phyloP scores from a whole-genome alignment of 768 basidiomycete species.

The Podaxis sp. region DNA sequence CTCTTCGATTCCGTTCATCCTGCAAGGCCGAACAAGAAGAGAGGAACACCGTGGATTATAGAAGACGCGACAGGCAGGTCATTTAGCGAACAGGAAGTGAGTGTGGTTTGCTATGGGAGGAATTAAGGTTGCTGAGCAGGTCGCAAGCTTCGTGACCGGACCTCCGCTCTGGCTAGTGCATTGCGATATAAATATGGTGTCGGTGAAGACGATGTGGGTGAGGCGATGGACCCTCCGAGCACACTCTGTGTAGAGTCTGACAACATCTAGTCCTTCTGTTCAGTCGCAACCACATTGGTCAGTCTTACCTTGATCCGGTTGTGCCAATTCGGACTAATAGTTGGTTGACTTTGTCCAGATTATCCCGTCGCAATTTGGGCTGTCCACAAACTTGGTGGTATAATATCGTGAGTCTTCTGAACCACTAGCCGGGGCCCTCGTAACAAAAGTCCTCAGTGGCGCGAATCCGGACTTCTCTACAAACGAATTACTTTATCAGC shows the following conservation, averaged over 20 bases:
- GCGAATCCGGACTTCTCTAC: conserved; percentile 59
- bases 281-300: conserved; percentile 67
- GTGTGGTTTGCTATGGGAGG: conserved; percentile 5
- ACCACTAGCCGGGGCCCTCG: not conserved
- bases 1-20: conserved; percentile 44
- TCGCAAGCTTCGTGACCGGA: conserved; percentile 42
- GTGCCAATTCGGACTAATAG: not conserved
- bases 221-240: conserved; percentile 13
- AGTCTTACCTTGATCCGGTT: conserved; percentile 14
- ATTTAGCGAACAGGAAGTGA: conserved; percentile 39
- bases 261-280: conserved; percentile 53
- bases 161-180: conserved; percentile 46
- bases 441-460: conserved; percentile 33
- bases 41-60: conserved; percentile 42
- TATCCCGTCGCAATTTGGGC: conserved; percentile 58
- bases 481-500: conserved; percentile 55
- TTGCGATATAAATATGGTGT: conserved; percentile 40
- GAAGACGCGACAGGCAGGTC: conserved; percentile 46
- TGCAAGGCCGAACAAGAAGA: conserved; percentile 34
- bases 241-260: not conserved
- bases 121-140: not conserved
- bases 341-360: conserved; percentile 31
- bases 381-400: conserved; percentile 51
- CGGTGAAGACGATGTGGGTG: conserved; percentile 54
- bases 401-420: conserved; percentile 48